Conservation (phyloP, 1,284 basidiomycete genomes). For the Boletellus deceptivus region DNA sequence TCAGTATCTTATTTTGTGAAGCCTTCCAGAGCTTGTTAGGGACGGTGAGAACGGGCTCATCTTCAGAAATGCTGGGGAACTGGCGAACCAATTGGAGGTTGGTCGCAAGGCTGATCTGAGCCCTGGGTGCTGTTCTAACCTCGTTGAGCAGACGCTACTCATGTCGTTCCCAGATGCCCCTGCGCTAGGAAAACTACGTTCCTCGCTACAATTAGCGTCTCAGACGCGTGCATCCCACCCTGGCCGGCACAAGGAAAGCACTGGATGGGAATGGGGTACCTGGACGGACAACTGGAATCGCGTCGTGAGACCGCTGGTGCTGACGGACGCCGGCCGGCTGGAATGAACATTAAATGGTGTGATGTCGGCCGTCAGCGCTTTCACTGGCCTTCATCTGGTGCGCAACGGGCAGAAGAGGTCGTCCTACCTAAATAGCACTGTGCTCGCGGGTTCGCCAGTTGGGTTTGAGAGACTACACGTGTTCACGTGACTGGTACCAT, state of each 20-base stretch:
- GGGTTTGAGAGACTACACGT: no score
- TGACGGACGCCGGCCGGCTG: slow-evolving; percentile 43
- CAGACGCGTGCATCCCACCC: slow-evolving; percentile 8
- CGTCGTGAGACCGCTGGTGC: slow-evolving; percentile 61
- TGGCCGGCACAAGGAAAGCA: slow-evolving; percentile 20
- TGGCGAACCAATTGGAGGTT: slow-evolving; percentile 76
- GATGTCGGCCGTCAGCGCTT: not conserved
- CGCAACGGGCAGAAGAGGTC: no score
- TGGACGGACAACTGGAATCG: slow-evolving; percentile 87
- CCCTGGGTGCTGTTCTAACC: not conserved
- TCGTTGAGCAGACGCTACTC: slow-evolving; percentile 50
- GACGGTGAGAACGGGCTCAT: slow-evolving; percentile 80
- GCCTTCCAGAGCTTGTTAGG: slow-evolving; percentile 85
- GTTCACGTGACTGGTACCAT: no score
- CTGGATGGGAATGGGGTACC: slow-evolving; percentile 60
- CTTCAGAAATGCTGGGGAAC: slow-evolving; percentile 68
- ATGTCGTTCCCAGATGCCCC: slow-evolving; percentile 57
- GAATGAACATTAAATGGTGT: slow-evolving; percentile 15
- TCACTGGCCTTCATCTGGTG: no score
- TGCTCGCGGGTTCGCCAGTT: no score
- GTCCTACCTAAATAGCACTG: no score
- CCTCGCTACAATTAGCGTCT: slow-evolving; percentile 28
- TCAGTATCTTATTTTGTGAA: slow-evolving; percentile 30
- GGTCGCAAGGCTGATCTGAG: not conserved
- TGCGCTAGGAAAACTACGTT: slow-evolving; percentile 48